A percentile compares a stretch with the other conserved stretches of the same genome.
These are phyloP conservation scores for Hymenoscyphus scutula DNA, from an alignment of 2,329 filamentous ascomycete species.

Conservation along the genomic window DNA sequence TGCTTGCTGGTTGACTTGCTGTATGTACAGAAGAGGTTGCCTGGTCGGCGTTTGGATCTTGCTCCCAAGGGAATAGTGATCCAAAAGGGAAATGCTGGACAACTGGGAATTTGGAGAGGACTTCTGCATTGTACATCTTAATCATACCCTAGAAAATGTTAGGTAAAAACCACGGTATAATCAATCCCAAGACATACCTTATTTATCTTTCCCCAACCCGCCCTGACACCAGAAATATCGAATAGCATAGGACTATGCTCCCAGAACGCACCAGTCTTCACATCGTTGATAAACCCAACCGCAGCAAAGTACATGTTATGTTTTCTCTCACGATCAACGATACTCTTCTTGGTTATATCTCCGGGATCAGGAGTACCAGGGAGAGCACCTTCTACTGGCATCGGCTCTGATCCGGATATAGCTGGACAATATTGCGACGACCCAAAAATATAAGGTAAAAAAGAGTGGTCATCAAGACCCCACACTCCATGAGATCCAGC, in stretches of 20 bases:
- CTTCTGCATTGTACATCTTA: slow-evolving; percentile 98
- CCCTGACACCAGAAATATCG: slow-evolving; percentile 86
- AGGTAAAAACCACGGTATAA: slow-evolving; percentile 1
- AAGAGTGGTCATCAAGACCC: slow-evolving; percentile 97
- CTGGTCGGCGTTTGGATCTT: slow-evolving; percentile 57
- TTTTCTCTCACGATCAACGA: slow-evolving; percentile 63
- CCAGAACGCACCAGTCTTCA: slow-evolving; percentile 96
- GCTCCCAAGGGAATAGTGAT: slow-evolving; percentile 74
- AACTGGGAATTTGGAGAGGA: slow-evolving; percentile 93
- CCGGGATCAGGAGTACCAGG: slow-evolving; percentile 67
- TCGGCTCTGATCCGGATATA: slow-evolving; percentile 59
- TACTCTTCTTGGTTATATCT: slow-evolving; percentile 62
- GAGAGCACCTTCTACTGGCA: slow-evolving; percentile 77
- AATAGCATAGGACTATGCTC: slow-evolving; percentile 92
- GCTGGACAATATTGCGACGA: slow-evolving; percentile 84
- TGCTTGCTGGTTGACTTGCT: slow-evolving; percentile 48
- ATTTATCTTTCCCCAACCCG: slow-evolving; percentile 99
- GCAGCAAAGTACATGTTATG: slow-evolving; percentile 91
- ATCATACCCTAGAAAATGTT: slow-evolving; percentile 74
- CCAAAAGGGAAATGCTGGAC: slow-evolving; percentile 95
- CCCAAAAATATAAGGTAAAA: slow-evolving; percentile 91
- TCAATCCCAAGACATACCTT: slow-evolving; percentile 49
- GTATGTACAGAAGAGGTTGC: slow-evolving; percentile 55
- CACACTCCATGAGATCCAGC: slow-evolving; percentile 96
- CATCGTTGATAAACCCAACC: slow-evolving; percentile 94